A percentile compares a stretch with the other conserved stretches of the same genome.
Evolutionary conservation across 2,329 filamentous ascomycete genomes (phyloP).

Genomic region (Cyphellophora attinorum): DNA sequence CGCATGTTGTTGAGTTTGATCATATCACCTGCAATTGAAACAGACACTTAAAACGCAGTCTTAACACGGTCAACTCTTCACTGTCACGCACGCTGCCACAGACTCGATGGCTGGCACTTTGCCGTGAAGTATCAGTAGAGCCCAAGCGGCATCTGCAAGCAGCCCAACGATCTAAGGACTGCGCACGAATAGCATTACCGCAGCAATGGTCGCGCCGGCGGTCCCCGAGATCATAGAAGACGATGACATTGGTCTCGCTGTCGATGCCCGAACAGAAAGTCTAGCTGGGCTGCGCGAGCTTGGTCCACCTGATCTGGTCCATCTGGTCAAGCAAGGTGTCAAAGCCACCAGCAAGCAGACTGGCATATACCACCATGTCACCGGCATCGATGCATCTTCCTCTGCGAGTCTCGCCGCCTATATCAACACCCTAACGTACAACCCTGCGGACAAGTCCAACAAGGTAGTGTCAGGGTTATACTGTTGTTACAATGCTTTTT

Average conservation of each 20-base stretch:
- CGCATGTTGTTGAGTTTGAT: no score
- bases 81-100: no score
- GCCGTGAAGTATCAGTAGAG: no score
- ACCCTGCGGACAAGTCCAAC: conserved; percentile 68
- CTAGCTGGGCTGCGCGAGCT: conserved; percentile 80
- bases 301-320: conserved; percentile 89
- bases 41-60: no score
- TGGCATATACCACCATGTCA: conserved; percentile 96
- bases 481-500: conserved; percentile 99
- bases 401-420: conserved; percentile 95
- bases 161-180: no score
- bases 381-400: conserved; percentile 91
- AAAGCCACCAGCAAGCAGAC: conserved; percentile 45
- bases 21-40: no score
- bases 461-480: conserved; percentile 93
- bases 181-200: no score
- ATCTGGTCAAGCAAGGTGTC: conserved; percentile 71
- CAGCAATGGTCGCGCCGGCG: conserved; percentile 66
- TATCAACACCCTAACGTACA: conserved; percentile 94
- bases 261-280: conserved; percentile 86
- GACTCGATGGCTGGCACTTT: no score
- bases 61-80: no score
- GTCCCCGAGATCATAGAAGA: conserved; percentile 88
- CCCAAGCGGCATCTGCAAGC: no score
- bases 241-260: conserved; percentile 70